Evolutionary conservation across 371 early-diverging fungal genomes (phyloP), one percentile per base, ranked within the genome.

Genomic region (Mortierella sp.): DNA sequence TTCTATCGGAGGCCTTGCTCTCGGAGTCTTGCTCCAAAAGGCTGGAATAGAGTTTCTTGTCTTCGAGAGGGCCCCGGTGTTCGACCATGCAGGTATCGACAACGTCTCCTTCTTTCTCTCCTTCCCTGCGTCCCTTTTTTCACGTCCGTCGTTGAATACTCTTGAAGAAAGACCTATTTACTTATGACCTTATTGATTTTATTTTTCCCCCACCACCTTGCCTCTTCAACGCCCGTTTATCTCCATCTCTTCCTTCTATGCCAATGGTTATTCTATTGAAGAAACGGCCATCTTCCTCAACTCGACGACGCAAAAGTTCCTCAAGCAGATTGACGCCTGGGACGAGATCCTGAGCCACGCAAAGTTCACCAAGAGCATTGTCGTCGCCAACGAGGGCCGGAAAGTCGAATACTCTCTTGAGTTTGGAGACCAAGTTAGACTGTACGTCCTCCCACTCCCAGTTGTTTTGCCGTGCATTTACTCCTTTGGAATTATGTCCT

Each of bases 291-390:
- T 59, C 59, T 77, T 44, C 8, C 54, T 77, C 1, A 61, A 71
- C 24, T 21, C 59, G 13, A 76, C 34, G 24, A 48, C 71, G n/a
- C 54, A 40, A 34, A 57, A 74, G 46, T 55, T 79, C 34, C 57
- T 79, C n/a, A 46, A 74, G 44, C 79, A 79, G 31, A 46, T 74
- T 24, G 74, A 70, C 0, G 73, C 73, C 46, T 69, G 44, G 16
- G 71, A 79, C 14, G 79, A 79, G 8, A 57, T 79, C 40, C 48
- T 74, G 14, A 11, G 26, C 5, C 28, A 55, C 2, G 57, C 74
- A 14, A 69, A 59, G 6, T 51, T 51, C 16, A 64, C 67, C 10
- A 61, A 28, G 31, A 46, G 61, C 2, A 64, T 59, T 40, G 34
- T 72, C 21, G 54, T 78, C 13, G 72, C 50, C 50, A 53, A 72